These are phyloP conservation scores for Pythium phragmiticola DNA, from an alignment of 352 stramenopile genomes.

Conservation along the genomic window DNA sequence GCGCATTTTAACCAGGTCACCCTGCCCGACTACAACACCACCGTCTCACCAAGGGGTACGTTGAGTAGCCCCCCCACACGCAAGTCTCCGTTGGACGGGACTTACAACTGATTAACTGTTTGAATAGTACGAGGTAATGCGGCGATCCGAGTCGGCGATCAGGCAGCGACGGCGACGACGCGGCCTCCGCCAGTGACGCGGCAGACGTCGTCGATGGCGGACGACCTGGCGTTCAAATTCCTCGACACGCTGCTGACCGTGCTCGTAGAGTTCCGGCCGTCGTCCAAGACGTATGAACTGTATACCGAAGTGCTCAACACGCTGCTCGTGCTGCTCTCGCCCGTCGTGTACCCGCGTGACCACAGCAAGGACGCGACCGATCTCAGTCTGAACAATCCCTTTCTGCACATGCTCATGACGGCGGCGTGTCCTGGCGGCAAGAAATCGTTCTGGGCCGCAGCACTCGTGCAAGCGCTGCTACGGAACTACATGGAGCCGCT, in stretches of 20 bases:
- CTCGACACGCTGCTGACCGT: constrained; percentile 58
- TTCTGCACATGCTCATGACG: constrained; percentile 66
- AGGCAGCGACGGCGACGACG: background rate
- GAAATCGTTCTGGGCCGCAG: constrained; percentile 48
- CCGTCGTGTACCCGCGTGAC: constrained; percentile 60
- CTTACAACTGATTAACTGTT: background rate
- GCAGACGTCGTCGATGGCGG: constrained; percentile 27
- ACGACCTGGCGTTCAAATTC: constrained; percentile 67
- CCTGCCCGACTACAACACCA: constrained; percentile 31
- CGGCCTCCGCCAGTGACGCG: constrained; percentile 8
- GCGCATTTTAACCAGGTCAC: constrained; percentile 57
- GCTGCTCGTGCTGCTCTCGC: constrained; percentile 65
- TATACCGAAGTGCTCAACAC: constrained; percentile 78
- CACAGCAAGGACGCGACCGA: constrained; percentile 46
- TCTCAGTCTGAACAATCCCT: constrained; percentile 52
- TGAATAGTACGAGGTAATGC: constrained; percentile 29
- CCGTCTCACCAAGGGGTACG: constrained; percentile 34
- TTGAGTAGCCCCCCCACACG: background rate
- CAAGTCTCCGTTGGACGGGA: background rate
- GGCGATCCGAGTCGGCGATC: constrained; percentile 34
- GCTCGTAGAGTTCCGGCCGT: constrained; percentile 60
- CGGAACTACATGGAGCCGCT: constrained; percentile 60
- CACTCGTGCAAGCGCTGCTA: constrained; percentile 56
- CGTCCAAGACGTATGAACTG: constrained; percentile 61
- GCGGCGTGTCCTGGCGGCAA: constrained; percentile 31